Conservation (phyloP, 2,329 filamentous ascomycete genomes). For the Xylaria sp. region DNA sequence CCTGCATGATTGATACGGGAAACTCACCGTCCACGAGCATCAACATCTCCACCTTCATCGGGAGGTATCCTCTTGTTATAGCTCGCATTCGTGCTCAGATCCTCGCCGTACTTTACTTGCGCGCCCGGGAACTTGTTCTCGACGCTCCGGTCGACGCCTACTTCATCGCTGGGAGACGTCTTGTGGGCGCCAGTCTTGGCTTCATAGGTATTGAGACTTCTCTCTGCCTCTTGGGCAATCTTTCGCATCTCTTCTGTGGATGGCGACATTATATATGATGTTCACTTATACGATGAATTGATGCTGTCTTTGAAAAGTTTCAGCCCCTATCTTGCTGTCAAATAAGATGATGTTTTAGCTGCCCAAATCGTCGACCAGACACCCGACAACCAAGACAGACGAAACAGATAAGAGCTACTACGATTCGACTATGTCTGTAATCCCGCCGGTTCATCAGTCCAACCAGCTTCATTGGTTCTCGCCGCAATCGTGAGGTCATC, state of each 20-base stretch:
- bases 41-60: conserved; percentile 41
- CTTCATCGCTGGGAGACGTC: conserved; percentile 36
- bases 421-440: neutral
- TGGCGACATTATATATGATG: conserved; percentile 28
- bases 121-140: conserved; percentile 42
- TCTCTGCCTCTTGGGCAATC: conserved; percentile 43
- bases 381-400: neutral
- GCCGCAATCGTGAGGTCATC: conserved; percentile 21
- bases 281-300: neutral
- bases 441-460: neutral
- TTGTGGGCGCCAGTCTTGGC: conserved; percentile 43
- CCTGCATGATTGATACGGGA: neutral
- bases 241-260: conserved; percentile 36
- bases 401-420: neutral
- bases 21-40: conserved; percentile 41
- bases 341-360: neutral
- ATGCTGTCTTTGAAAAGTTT: neutral
- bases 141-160: conserved; percentile 38
- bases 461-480: conserved; percentile 17
- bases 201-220: conserved; percentile 44
- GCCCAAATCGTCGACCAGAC: neutral
- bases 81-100: conserved; percentile 41
- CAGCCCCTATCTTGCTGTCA: neutral
- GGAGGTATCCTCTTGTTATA: conserved; percentile 44
- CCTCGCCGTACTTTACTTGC: conserved; percentile 37